Evolutionary conservation across 345 rosid genomes (phyloP).

Genomic region (Balakata baccata): DNA sequence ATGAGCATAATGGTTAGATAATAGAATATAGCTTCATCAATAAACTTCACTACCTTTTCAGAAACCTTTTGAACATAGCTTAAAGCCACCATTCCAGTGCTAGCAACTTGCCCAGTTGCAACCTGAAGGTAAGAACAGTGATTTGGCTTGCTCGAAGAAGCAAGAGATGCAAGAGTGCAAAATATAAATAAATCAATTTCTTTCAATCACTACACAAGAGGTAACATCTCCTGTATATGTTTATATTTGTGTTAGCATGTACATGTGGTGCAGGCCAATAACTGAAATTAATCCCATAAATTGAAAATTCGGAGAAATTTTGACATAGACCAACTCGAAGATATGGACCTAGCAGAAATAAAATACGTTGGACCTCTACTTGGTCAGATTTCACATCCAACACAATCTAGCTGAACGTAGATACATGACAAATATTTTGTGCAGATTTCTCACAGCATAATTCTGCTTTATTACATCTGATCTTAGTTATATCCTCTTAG

Average conservation of each 20-base stretch:
- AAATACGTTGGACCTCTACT: background rate
- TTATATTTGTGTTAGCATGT: background rate
- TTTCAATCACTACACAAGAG: background rate
- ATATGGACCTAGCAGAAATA: too few species aligned
- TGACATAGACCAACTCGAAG: background rate
- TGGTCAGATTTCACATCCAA: background rate
- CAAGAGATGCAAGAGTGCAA: background rate
- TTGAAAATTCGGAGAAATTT: background rate
- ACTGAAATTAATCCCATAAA: background rate
- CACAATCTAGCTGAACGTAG: background rate
- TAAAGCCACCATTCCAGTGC: constrained; percentile 78
- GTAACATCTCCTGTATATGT: background rate
- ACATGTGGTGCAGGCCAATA: background rate
- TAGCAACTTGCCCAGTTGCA: constrained; percentile 91
- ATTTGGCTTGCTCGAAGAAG: constrained; percentile 5
- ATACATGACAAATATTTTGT: background rate
- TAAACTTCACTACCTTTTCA: constrained; percentile 63
- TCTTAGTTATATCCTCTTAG: background rate
- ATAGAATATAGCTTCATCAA: background rate
- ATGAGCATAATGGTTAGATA: constrained; percentile 6
- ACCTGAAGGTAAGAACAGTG: constrained; percentile 45
- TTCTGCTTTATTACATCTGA: background rate
- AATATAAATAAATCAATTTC: background rate
- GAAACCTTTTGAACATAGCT: constrained; percentile 97
- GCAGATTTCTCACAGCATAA: background rate